Evolutionary conservation across 2,329 filamentous ascomycete genomes (phyloP).

Genomic region (Colletotrichum paranaense): DNA sequence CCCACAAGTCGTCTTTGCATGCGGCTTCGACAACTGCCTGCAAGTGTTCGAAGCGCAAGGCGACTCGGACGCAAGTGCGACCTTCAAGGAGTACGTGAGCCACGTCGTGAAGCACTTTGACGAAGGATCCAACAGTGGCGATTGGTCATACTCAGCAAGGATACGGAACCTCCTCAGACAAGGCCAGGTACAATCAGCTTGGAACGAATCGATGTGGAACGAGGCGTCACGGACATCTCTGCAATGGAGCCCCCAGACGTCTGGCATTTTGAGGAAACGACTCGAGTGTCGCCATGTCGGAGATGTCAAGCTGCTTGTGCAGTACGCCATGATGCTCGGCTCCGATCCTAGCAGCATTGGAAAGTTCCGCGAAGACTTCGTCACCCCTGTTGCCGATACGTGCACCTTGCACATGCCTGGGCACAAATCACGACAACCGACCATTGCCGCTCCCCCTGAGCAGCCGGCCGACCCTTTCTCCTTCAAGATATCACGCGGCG

Average conservation of each 20-base stretch:
- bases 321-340: slow-evolving; percentile 53
- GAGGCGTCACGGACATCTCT: slow-evolving; percentile 48
- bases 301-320: slow-evolving; percentile 51
- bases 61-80: slow-evolving; percentile 51
- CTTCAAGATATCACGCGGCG: slow-evolving; percentile 50
- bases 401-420: slow-evolving; percentile 49
- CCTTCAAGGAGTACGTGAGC: slow-evolving; percentile 57
- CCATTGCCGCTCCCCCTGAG: slow-evolving; percentile 11
- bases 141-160: slow-evolving; percentile 57
- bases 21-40: slow-evolving; percentile 57
- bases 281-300: slow-evolving; percentile 58
- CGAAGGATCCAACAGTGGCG: slow-evolving; percentile 50
- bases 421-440: slow-evolving; percentile 42
- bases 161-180: slow-evolving; percentile 59
- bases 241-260: slow-evolving; percentile 55
- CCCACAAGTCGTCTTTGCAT: slow-evolving; percentile 60
- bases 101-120: slow-evolving; percentile 62
- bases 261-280: slow-evolving; percentile 54
- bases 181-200: slow-evolving; percentile 48
- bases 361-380: slow-evolving; percentile 47
- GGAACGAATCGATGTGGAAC: slow-evolving; percentile 49
- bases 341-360: slow-evolving; percentile 43
- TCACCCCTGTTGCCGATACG: slow-evolving; percentile 48
- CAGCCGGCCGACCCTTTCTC: slow-evolving; percentile 45
- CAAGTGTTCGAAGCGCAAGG: slow-evolving; percentile 56